phyloP scores from a whole-genome alignment of 306 rosid species.

The Cucumis sativus region Cucumber_9930_V3 NC_026659.2:30470501-30471000 shows the following conservation, averaged over 20 bases:
- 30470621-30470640: neutral
- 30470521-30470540: neutral
- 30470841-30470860: neutral
- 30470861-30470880: conserved; percentile 56
- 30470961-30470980: neutral
- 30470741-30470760: conserved; percentile 48
- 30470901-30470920: conserved; percentile 26
- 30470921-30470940: neutral
- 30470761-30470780: conserved; percentile 5
- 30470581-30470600: no score
- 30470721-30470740: conserved; percentile 74
- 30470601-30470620: neutral
- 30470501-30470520: neutral
- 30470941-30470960: neutral
- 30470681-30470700: conserved; percentile 72
- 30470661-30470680: conserved; percentile 39
- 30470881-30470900: conserved; percentile 72
- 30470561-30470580: no score
- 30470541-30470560: neutral
- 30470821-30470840: neutral
- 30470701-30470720: conserved; percentile 74
- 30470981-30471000: neutral
- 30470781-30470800: conserved; percentile 60
- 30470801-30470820: conserved; percentile 11
- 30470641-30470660: neutral